Conservation (phyloP, 2,329 filamentous ascomycete species). For the Fusarium luffae region DNA sequence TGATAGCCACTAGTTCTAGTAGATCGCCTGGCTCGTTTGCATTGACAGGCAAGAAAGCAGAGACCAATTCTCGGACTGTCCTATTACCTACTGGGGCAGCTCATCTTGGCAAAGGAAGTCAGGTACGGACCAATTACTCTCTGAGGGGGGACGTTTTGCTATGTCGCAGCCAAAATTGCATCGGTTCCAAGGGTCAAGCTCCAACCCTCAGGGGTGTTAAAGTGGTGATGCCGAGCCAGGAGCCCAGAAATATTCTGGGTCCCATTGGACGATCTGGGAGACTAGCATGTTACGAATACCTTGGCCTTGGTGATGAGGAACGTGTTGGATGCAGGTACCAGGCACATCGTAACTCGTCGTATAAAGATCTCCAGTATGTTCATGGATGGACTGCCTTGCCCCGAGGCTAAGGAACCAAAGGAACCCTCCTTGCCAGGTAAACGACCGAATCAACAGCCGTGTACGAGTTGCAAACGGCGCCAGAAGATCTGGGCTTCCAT, state of each 20-base stretch:
- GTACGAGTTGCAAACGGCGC: constrained; percentile 26
- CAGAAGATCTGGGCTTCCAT: constrained; percentile 37
- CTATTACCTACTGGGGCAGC: constrained; percentile 10
- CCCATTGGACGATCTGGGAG: constrained; percentile 22
- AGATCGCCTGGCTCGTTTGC: constrained; percentile 2
- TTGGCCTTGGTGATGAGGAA: constrained; percentile 11
- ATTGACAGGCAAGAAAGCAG: constrained; percentile 19
- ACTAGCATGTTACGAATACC: constrained; percentile 39
- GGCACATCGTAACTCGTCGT: constrained; percentile 11
- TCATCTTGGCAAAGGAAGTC: constrained; percentile 29
- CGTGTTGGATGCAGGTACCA: constrained; percentile 41
- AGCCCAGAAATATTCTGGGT: constrained; percentile 11
- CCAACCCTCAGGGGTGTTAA: constrained; percentile 34
- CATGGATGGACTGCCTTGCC: constrained; percentile 2
- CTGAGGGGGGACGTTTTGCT: constrained; percentile 16
- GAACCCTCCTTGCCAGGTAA: constrained; percentile 12
- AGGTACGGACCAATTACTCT: constrained; percentile 18
- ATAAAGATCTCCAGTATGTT: constrained; percentile 36
- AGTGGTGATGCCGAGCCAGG: constrained; percentile 25
- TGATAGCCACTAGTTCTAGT: constrained; percentile 12
- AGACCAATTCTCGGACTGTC: neutral
- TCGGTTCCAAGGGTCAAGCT: constrained; percentile 46
- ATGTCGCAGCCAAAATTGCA: constrained; percentile 45
- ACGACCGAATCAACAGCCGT: constrained; percentile 10
- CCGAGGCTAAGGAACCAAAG: neutral